Percentiles rank a stretch among this genome's conserved stretches.
Conservation (phyloP, 768 basidiomycete species). For the Suillus subluteus region DNA sequence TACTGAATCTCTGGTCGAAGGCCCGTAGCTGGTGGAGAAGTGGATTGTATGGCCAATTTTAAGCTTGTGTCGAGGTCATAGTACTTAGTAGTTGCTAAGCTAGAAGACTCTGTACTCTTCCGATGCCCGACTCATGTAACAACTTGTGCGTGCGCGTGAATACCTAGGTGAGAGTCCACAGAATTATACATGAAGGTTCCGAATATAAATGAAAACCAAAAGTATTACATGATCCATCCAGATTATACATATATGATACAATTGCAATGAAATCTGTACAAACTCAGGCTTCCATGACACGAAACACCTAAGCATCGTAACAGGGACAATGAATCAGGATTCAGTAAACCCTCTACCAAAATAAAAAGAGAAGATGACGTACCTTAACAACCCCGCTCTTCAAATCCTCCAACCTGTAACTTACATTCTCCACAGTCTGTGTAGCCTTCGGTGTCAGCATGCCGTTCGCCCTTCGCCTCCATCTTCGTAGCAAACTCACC, state of each 20-base stretch:
- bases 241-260: not conserved
- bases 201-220: constrained; percentile 1
- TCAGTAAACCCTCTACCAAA: constrained; percentile 9
- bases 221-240: not conserved
- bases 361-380: constrained; percentile 10
- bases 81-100: not conserved
- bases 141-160: not conserved
- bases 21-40: not conserved
- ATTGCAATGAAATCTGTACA: not conserved
- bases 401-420: constrained; percentile 87
- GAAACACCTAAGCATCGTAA: constrained; percentile 36
- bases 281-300: constrained; percentile 36
- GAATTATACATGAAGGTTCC: constrained; percentile 5
- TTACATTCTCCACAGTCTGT: constrained; percentile 74
- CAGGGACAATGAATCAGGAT: constrained; percentile 5
- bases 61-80: too few species aligned
- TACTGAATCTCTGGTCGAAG: not conserved
- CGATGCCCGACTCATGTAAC: not conserved
- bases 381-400: constrained; percentile 87
- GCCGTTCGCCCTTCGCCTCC: constrained; percentile 35
- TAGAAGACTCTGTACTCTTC: not conserved
- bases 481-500: constrained; percentile 47
- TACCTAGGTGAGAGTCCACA: not conserved
- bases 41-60: too few species aligned
- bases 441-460: constrained; percentile 39